Percentiles rank a stretch among this genome's conserved stretches.
Conservation (phyloP, 2,329 filamentous ascomycete genomes). For the Colletotrichum sp. region DNA sequence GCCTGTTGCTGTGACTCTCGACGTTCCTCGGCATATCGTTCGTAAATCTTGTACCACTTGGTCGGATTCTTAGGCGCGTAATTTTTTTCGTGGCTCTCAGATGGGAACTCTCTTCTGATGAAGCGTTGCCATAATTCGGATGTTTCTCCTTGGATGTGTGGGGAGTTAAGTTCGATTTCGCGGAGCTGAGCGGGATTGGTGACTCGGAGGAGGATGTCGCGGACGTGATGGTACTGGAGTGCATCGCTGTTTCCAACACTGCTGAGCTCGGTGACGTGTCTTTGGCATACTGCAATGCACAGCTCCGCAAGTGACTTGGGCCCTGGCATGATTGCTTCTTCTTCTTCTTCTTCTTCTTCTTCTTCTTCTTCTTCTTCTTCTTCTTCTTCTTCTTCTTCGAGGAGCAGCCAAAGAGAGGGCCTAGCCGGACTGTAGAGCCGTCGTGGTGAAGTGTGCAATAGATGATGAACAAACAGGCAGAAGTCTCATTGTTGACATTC, state of each 20-base stretch:
- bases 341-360: neutral
- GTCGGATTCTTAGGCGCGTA: slow-evolving; percentile 69
- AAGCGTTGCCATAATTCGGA: slow-evolving; percentile 79
- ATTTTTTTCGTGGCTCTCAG: slow-evolving; percentile 64
- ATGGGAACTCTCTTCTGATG: slow-evolving; percentile 78
- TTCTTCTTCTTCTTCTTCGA: neutral
- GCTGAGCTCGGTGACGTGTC: slow-evolving; percentile 61
- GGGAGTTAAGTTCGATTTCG: slow-evolving; percentile 75
- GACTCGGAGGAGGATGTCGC: slow-evolving; percentile 73
- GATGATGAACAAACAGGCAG: neutral
- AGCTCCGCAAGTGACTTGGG: slow-evolving; percentile 57
- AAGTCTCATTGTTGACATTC: slow-evolving; percentile 2
- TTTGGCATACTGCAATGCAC: slow-evolving; percentile 55
- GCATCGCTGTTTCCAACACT: slow-evolving; percentile 75
- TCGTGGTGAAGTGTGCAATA: neutral
- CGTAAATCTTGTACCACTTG: slow-evolving; percentile 82
- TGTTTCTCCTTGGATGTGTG: slow-evolving; percentile 74
- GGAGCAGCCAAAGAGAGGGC: neutral
- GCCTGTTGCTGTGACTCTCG: slow-evolving; percentile 63
- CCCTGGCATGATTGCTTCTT: slow-evolving; percentile 1
- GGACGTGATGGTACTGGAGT: slow-evolving; percentile 41
- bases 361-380: neutral
- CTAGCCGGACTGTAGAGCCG: neutral
- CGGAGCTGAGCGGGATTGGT: slow-evolving; percentile 78
- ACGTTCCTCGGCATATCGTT: slow-evolving; percentile 67